These are phyloP conservation scores for Rickenella mellea DNA, from an alignment of 768 basidiomycete genomes.

Conservation along the genomic window DNA sequence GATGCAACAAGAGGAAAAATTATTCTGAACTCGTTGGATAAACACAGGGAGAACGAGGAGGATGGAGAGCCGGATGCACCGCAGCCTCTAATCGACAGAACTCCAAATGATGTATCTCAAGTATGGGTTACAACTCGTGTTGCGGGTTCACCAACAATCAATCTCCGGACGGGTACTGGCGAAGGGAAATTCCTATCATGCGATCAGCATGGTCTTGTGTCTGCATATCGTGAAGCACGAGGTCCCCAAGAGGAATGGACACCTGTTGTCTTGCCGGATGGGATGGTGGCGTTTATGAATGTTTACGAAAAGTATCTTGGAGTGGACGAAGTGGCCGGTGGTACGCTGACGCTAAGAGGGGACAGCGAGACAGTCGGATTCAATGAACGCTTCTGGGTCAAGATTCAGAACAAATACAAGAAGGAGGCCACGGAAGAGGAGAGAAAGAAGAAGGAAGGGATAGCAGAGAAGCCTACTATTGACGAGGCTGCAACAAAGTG, in stretches of 20 bases:
- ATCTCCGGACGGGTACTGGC: constrained; percentile 77
- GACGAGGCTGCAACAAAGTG: constrained; percentile 74
- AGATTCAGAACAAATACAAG: constrained; percentile 85
- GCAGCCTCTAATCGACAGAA: constrained; percentile 43
- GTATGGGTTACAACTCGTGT: constrained; percentile 89
- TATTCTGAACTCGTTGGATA: constrained; percentile 55
- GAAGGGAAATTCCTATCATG: constrained; percentile 88
- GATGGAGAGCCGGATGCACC: constrained; percentile 26
- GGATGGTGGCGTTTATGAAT: constrained; percentile 83
- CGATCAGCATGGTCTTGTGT: constrained; percentile 77
- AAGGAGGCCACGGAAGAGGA: constrained; percentile 67
- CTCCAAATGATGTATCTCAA: constrained; percentile 74
- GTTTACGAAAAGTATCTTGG: constrained; percentile 83
- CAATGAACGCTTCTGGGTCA: constrained; percentile 79
- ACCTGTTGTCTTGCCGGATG: constrained; percentile 70
- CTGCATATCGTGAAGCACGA: constrained; percentile 78
- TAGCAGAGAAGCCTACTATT: constrained; percentile 38
- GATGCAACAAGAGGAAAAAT: constrained; percentile 69
- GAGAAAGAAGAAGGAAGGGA: constrained; percentile 58
- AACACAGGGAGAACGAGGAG: constrained; percentile 39
- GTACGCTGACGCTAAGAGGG: constrained; percentile 64
- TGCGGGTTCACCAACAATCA: constrained; percentile 76
- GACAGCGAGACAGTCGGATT: constrained; percentile 85
- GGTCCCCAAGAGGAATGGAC: constrained; percentile 95
- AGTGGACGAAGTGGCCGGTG: constrained; percentile 83